phyloP scores from a whole-genome alignment of 345 rosid genomes.

The Eucalyptus pumila region DNA sequence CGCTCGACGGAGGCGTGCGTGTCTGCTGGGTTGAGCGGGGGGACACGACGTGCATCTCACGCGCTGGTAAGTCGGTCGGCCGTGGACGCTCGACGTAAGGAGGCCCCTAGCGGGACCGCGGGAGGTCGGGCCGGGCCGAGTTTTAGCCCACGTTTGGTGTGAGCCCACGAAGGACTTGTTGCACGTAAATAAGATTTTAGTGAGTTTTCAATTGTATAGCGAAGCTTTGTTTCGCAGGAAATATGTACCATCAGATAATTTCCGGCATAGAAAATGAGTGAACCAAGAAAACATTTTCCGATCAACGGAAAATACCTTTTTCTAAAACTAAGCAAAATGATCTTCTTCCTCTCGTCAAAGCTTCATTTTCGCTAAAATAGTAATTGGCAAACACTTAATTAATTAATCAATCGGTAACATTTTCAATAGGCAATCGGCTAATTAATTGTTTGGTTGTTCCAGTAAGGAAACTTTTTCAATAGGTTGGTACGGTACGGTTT shows the following conservation, averaged over 20 bases:
- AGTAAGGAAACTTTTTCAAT: neutral
- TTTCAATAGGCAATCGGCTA: neutral
- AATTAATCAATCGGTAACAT: neutral
- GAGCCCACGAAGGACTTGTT: neutral
- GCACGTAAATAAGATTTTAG: neutral
- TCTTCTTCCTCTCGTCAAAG: neutral
- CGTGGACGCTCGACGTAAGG: neutral
- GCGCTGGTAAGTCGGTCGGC: neutral
- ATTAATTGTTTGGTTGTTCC: neutral
- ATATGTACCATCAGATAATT: neutral
- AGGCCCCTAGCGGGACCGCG: neutral
- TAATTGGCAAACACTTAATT: neutral
- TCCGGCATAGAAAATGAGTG: neutral
- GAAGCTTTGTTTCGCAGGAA: neutral
- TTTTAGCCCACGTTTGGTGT: neutral
- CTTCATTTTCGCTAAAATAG: neutral
- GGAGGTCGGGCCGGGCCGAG: neutral
- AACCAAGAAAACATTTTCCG: neutral
- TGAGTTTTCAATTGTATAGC: neutral
- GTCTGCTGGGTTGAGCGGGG: neutral
- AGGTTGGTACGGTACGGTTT: neutral
- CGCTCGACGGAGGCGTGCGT: neutral
- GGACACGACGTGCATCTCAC: neutral
- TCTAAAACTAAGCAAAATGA: neutral
- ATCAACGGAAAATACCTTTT: neutral